phyloP scores from a whole-genome alignment of 768 basidiomycete genomes.

The Coprinopsis sp. region DNA sequence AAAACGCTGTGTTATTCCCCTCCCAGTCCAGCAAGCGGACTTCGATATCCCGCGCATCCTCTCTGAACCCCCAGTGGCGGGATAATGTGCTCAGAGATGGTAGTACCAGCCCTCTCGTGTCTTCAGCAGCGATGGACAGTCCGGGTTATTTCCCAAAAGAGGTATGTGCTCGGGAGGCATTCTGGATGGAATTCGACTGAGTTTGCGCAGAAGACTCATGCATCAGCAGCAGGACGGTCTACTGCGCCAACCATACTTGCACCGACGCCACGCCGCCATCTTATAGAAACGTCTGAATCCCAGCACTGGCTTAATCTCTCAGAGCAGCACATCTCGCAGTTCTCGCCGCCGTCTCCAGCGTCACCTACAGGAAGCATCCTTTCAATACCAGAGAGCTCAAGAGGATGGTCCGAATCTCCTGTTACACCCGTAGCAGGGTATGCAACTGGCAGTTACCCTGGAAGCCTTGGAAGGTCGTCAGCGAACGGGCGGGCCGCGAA shows the following conservation, averaged over 20 bases:
- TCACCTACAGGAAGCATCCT: constrained; percentile 1
- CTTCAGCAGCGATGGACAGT: background rate
- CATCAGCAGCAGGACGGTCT: background rate
- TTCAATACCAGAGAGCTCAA: background rate
- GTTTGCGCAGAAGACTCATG: no score
- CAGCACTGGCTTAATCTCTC: constrained; percentile 54
- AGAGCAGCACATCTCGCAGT: constrained; percentile 32
- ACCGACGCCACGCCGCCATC: constrained; percentile 62
- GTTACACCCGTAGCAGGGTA: constrained; percentile 1
- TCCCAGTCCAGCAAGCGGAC: background rate
- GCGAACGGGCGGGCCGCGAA: no score
- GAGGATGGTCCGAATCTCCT: background rate
- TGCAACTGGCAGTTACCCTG: background rate
- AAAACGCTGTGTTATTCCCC: constrained; percentile 1
- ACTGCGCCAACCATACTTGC: constrained; percentile 39
- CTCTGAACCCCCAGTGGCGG: constrained; percentile 1
- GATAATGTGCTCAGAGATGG: background rate
- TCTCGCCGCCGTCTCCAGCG: constrained; percentile 28
- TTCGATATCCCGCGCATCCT: background rate
- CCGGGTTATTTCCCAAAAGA: background rate
- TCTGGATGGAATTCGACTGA: no score
- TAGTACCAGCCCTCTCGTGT: background rate
- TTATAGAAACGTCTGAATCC: constrained; percentile 55
- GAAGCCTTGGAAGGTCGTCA: no score
- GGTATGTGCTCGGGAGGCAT: no score